Percentiles rank a stretch among this genome's conserved stretches.
These are phyloP conservation scores for Teratosphaeriaceae sp. DNA, from an alignment of 2,329 filamentous ascomycete species.

Conservation along the genomic window DNA sequence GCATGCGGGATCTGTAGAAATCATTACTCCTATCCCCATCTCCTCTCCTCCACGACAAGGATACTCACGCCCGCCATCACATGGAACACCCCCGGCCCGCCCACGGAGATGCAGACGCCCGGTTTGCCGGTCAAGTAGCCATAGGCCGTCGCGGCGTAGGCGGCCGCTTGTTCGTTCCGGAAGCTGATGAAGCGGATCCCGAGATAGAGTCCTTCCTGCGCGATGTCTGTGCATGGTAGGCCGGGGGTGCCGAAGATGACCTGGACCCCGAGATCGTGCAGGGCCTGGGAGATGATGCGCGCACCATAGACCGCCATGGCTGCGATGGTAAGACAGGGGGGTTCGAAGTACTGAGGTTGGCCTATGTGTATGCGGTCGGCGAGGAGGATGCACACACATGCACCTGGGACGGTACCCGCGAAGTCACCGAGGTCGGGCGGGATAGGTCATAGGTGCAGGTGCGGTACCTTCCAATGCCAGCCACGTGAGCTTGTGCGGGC, in stretches of 20 bases:
- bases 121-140: slow-evolving; percentile 51
- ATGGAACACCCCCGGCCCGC: slow-evolving; percentile 53
- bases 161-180: slow-evolving; percentile 53
- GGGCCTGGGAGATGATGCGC: slow-evolving; percentile 42
- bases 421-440: too few relatives aligned
- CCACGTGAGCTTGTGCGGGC: too few relatives aligned
- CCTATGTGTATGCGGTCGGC: too few relatives aligned
- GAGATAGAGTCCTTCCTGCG: slow-evolving; percentile 49
- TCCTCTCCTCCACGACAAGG: too few relatives aligned
- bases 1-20: slow-evolving; percentile 29
- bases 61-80: slow-evolving; percentile 48
- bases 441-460: too few relatives aligned
- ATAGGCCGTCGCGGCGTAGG: slow-evolving; percentile 53
- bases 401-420: too few relatives aligned
- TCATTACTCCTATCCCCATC: slow-evolving; percentile 2
- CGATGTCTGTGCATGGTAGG: slow-evolving; percentile 52
- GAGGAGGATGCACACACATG: too few relatives aligned
- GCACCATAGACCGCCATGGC: slow-evolving; percentile 30
- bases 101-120: slow-evolving; percentile 53
- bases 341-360: too few relatives aligned
- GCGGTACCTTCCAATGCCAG: too few relatives aligned
- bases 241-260: slow-evolving; percentile 50
- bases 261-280: slow-evolving; percentile 43
- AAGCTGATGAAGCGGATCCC: slow-evolving; percentile 54
- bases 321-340: too few relatives aligned